Base-by-base conservation (phyloP, 129 eudicot genomes). In the Ambrosia artemisiifolia region DNA sequence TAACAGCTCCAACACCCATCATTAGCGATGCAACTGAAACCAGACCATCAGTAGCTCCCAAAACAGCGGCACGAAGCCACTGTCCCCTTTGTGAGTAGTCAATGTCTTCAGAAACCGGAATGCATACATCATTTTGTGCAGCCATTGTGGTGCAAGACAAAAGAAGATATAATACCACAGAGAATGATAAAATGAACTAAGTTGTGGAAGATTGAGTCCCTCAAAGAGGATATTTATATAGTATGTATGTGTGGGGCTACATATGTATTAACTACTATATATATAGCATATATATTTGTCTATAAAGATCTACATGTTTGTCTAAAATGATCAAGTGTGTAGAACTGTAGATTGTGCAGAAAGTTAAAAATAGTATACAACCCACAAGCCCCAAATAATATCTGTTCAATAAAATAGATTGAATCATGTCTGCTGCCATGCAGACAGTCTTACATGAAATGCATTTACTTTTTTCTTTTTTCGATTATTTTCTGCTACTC, bases 21-120 rank as follows among this genome's bases (percentile, higher is more conserved):
- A 74, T 80, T 16, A 80, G 32, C 28, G 83, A 80, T 67, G 83
- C 72, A 4, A 80, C 83, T 0, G 83, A 80, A 14, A 80, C 76
- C 68, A 80, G 46, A 59, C 80, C 83, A 18, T 80, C 79, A 17
- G 79, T 80, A 13, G 88, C 88, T 66, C 88, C 84, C 53, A 83
- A 51, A 70, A 76, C 77, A 33, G 85, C 82, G 8, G 88, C 84
- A 50, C 88, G 74, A n/a, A 84, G 77, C 88, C 85, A 80, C 59
- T 80, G 77, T 33, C 82, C 80, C 51, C 83, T 76, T 67, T 64
- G 53, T 14, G 78, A 34, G 76, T 83, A 79, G 69, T 83, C 82
- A 55, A 67, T 18, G 3, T 71, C 81, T 18, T 24, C 55, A 7
- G 60, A 36, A 47, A 62, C 78, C 66, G 51, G 50, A 36, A 76